These are phyloP conservation scores for Penicillium roqueforti DNA, from an alignment of 495 filamentous ascomycete species.

Conservation along the genomic window DNA sequence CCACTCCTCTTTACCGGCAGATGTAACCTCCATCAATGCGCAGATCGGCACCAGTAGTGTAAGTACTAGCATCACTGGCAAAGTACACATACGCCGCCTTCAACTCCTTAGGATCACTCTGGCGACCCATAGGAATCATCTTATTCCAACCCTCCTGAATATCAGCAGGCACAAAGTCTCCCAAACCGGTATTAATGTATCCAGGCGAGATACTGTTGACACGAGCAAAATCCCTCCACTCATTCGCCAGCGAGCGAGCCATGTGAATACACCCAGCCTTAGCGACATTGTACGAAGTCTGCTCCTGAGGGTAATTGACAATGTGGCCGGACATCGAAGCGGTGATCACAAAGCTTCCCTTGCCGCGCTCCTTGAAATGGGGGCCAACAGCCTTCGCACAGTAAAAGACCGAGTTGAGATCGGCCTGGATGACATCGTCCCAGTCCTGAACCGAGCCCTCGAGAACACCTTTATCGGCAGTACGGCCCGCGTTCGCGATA, in stretches of 20 bases:
- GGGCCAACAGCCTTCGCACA: slow-evolving; percentile 54
- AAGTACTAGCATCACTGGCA: slow-evolving; percentile 61
- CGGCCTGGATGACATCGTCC: slow-evolving; percentile 54
- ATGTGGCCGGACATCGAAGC: slow-evolving; percentile 60
- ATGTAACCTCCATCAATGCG: slow-evolving; percentile 37
- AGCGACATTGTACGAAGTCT: slow-evolving; percentile 65
- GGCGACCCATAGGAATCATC: slow-evolving; percentile 65
- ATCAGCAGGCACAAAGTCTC: slow-evolving; percentile 60
- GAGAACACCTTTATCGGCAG: slow-evolving; percentile 50
- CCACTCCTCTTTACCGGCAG: slow-evolving; percentile 8
- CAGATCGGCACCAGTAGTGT: slow-evolving; percentile 75
- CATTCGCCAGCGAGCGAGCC: slow-evolving; percentile 54
- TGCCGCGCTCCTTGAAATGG: slow-evolving; percentile 50
- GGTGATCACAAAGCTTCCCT: slow-evolving; percentile 53
- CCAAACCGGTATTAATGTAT: slow-evolving; percentile 65
- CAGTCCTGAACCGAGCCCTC: slow-evolving; percentile 55
- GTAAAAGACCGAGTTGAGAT: slow-evolving; percentile 53
- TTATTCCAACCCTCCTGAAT: slow-evolving; percentile 56
- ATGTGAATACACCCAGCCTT: slow-evolving; percentile 52
- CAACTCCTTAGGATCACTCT: slow-evolving; percentile 65
- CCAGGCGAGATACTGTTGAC: slow-evolving; percentile 61
- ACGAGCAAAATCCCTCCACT: slow-evolving; percentile 63
- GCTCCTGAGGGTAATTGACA: slow-evolving; percentile 64
- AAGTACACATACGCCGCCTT: slow-evolving; percentile 68
- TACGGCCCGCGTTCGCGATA: slow-evolving; percentile 56